Evolutionary conservation across 2,329 filamentous ascomycete species (phyloP), one percentile per base, ranked within the genome.

Genomic region (Exophiala calicioides): DNA sequence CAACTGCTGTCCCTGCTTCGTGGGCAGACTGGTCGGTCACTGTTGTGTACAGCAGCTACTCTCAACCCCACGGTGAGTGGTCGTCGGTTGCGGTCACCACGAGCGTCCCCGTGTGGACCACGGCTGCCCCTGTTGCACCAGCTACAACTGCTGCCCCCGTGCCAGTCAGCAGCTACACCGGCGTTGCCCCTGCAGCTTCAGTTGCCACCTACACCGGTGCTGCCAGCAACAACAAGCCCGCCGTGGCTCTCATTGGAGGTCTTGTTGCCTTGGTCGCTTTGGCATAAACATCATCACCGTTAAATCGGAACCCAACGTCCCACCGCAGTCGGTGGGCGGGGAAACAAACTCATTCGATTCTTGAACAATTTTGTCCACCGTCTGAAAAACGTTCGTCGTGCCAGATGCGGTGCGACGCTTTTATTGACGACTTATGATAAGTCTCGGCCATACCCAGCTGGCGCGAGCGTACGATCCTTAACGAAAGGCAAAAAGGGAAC

Each of bases 211-310:
- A 45, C 32, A 52, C 49, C 15, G 55, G 52, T 34, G 50, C 50
- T 37, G 55, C 55, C 37, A 46, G 27, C 52, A 54, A 57, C 36
- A 53, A 53, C 54, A 57, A 56, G 52, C 52, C 55, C 33, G 55
- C 50, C 29, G 41, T 55, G 24, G 52, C 53, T 34, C 41, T 57
- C 9, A 30, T 53, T 9, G 55, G 52, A 32, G 50, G 49, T 31
- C 27, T 57, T 20, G 44, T 49, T 34, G 53, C 50, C 30, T 43
- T 57, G 30, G 35, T 57, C 24, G 55, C 47, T 31, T 34, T 57
- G 18, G 55, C 50, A 29, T 57, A 56, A 55, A 31, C n/a, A n/a
- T 43, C 15, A 4, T 16, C 4, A 4, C 13, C 19, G 5, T 23
- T 34, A 9, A 4, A 7, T 9, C n/a, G 19, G 8, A 8, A 13